Evolutionary conservation across 805 yeast genomes (phyloP), one percentile per base, ranked within the genome.

Genomic region (Kregervanrija pseudodelftensis): DNA sequence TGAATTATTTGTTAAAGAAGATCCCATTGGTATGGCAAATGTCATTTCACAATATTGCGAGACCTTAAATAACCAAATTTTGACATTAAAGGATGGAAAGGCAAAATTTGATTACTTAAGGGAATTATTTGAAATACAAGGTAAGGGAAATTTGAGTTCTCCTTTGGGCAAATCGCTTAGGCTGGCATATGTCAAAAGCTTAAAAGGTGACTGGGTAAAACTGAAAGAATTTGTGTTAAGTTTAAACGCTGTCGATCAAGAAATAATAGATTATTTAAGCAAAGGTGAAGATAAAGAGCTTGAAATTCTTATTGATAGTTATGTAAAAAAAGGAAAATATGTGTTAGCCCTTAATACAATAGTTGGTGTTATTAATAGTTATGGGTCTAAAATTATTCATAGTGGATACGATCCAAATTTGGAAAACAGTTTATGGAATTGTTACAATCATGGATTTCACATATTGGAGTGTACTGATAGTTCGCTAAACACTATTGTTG

Each of bases 21-120:
- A 73, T 48, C 55, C 67, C 1, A 47, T 43, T 1, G 63, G 58
- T 8, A 61, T 76, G 55, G 70, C 71, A 4, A 44, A 41, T 3
- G 45, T 72, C 5, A 57, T 79, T 10, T 55, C 66, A 11, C 53
- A 52, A 12, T 59, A 66, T 49, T 55, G 63, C 40, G 76, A 76
- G 0, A 46, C 51, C 1, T 47, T 78, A 33, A 77, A 76, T 52
- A 39, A 46, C 1, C 60, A 64, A 40, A 60, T 70, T 1, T 52
- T 76, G 33, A 44, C 54, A 2, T 49, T 67, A 17, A 41, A 60
- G 10, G 65, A 56, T 47, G 32, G 55, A 36, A 44, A 36, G 0
- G 28, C 62, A 11, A 58, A 59, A 33, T 72, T 49, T 47, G 44
- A 53, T 30, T 75, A 73, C 49, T 53, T 74, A 35, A 48, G 48